Base-by-base conservation (phyloP, 2,329 filamentous ascomycete species). In the Didymella arachidicola region DNA sequence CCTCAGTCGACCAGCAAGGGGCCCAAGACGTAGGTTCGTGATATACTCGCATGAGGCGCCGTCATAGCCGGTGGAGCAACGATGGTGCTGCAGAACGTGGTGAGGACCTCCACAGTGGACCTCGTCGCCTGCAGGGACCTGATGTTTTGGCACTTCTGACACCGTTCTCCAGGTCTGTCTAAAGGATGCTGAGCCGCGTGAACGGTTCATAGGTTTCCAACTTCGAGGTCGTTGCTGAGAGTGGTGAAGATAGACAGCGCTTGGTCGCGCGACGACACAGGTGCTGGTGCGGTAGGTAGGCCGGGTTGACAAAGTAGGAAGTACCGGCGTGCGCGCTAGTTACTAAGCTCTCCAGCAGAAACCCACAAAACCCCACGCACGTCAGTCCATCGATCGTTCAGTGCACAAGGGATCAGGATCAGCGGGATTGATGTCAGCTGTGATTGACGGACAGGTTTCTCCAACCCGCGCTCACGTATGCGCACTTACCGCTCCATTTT, bases 61-160 rank as follows among this genome's bases (percentile, higher is more conserved):
- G 57, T 55, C 51, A 51, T 59, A 59, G 46, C 57, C 57, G 57
- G 19, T 47, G 47, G 50, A 53, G 46, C 46, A 38, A 53, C 32
- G 45, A 53, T 47, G 41, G 36, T 54, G 51, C 51, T 50, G 32
- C 38, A 53, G 48, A 41, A 52, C 27, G 54, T 47, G 43, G 48
- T 47, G 29, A 32, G 39, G 22, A 39, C 19, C 50, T 22, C 47
- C 18, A 47, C 29, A 53, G 57, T 60, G 57, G 57, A 43, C 38
- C 57, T 30, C n/a, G 8, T 22, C n/a, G 19, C 52, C 57, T 55
- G 57, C 52, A 52, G 57, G 57, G 52, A 52, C 47, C 30, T 56
- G 43, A 16, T 52, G 22, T 44, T 34, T 50, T 46, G 30, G 27
- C 34, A 52, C 22, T 42, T 52, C 25, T 14, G 45, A 48, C 19